Percentiles rank a stretch among this genome's conserved stretches.
These are phyloP conservation scores for Fraxinus sp. DNA, from an alignment of 305 asterid genomes.

Conservation along the genomic window DNA sequence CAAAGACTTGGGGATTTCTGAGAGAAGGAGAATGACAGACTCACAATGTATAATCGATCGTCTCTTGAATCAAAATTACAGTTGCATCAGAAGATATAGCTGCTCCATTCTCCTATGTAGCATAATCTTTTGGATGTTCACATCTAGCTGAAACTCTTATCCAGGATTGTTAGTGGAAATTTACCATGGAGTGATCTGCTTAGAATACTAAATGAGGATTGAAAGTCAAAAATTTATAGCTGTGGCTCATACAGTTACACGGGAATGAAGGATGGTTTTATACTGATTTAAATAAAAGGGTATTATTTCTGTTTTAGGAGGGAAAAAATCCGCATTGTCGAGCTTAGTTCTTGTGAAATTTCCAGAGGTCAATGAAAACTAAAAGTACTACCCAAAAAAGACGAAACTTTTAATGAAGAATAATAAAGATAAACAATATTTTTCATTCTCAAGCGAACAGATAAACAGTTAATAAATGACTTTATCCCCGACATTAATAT, in stretches of 20 bases:
- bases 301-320: neutral
- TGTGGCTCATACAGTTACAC: neutral
- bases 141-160: neutral
- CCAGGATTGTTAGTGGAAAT: neutral
- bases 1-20: constrained; percentile 18
- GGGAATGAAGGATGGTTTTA: neutral
- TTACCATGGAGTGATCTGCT: neutral
- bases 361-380: neutral
- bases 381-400: neutral
- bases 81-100: constrained; percentile 10
- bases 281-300: neutral
- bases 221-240: neutral
- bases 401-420: neutral
- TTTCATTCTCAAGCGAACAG: neutral
- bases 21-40: constrained; percentile 26
- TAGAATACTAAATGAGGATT: neutral
- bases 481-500: neutral
- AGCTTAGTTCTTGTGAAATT: neutral
- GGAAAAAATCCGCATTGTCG: neutral
- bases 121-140: constrained; percentile 1
- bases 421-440: neutral
- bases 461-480: neutral
- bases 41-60: constrained; percentile 37
- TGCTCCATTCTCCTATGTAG: neutral
- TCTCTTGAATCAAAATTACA: constrained; percentile 39